phyloP scores from a whole-genome alignment of 257 asterid species.

The Solanum virginianum region DNA sequence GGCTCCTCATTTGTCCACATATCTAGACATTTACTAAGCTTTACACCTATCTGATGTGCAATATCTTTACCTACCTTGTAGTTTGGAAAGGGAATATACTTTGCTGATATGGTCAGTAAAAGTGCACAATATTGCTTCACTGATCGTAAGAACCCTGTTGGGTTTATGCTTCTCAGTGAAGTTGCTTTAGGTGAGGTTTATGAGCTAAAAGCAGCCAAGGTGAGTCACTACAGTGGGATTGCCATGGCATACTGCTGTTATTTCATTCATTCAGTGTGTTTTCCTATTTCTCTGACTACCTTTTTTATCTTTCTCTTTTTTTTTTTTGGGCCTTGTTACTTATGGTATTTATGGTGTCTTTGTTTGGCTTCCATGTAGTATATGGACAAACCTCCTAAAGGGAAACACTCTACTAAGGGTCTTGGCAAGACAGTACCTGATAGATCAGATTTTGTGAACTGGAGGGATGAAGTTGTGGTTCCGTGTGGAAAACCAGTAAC shows the following conservation, averaged over 20 bases:
- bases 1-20: not conserved
- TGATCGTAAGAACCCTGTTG: constrained; percentile 70
- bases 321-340: not conserved
- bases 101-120: constrained; percentile 94
- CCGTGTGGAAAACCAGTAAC: constrained; percentile 88
- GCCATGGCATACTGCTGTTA: not conserved
- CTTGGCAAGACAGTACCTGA: constrained; percentile 76
- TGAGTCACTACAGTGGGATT: constrained; percentile 5
- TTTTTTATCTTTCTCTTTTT: no score
- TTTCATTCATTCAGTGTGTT: not conserved
- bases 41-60: not conserved
- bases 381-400: constrained; percentile 83
- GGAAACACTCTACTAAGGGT: constrained; percentile 93
- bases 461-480: constrained; percentile 79
- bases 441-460: constrained; percentile 52
- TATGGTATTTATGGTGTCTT: not conserved
- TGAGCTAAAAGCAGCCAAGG: constrained; percentile 74
- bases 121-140: constrained; percentile 96
- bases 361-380: constrained; percentile 32
- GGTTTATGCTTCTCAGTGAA: constrained; percentile 92
- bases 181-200: constrained; percentile 86
- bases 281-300: not conserved
- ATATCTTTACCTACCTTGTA: constrained; percentile 15
- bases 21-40: not conserved
- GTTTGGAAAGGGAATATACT: constrained; percentile 96